Evolutionary conservation across 1,284 basidiomycete species (phyloP), one percentile per base, ranked within the genome.

Genomic region (Cutaneotrichosporon curvatum): DNA sequence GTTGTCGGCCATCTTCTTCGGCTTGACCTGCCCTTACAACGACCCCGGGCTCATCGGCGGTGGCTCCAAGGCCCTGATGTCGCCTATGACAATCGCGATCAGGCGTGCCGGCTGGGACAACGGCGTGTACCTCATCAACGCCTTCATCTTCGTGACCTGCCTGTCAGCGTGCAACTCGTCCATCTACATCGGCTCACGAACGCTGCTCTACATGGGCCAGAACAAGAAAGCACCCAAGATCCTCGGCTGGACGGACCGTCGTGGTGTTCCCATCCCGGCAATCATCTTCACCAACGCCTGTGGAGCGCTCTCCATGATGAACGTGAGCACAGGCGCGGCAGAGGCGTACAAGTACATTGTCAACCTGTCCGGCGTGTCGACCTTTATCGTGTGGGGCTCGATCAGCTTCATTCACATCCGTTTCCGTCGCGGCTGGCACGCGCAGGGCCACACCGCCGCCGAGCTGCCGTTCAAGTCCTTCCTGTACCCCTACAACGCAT

Each of bases 81-180:
- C 83, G n/a, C 87, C 87, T 1, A 89, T 88, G 68, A 86, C 89
- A 49, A 85, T 90, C 56, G 86, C 67, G 37, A 68, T 69, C 55
- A 62, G 79, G 59, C 77, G 74, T 35, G 83, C 86, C 1, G 82
- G 85, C 25, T 90, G 90, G 71, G 80, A 79, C 55, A 76, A 74
- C 10, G 72, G 89, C 2, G 85, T 86, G 3, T 79, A 78, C 43
- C 79, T 76, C 50, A 72, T 78, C 63, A 76, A 78, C 63, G 88
- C 89, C 7, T 82, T 80, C 63, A 77, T 94, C 23, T 48, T 64
- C 23, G 35, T 88, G 20, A 63, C 67, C 10, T 70, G 64, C 20
- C 56, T 67, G 30, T 67, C 62, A 1, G 72, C 72, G 1, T 67
- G 63, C 31, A 69, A 64, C 25, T 61, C 62, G 8, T 61, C 70